Percentiles rank a stretch among this genome's conserved stretches.
Conservation (phyloP, 495 filamentous ascomycete species). For the Melanomma pulvis-pyrius region DNA sequence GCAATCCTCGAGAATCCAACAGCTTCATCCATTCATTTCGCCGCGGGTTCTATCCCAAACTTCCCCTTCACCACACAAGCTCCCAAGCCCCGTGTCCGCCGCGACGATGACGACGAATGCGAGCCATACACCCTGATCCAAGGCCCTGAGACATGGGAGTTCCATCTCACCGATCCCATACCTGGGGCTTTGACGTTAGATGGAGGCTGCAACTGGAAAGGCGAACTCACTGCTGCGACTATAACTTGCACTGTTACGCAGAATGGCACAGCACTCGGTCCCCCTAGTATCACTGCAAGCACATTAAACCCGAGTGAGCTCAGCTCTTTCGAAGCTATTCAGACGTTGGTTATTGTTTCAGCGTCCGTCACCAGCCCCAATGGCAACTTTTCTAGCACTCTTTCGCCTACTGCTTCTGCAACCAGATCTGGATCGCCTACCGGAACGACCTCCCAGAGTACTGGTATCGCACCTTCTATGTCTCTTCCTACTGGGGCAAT, state of each 20-base stretch:
- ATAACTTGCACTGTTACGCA: not conserved
- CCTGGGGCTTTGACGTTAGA: conserved; percentile 2
- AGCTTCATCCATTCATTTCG: not conserved
- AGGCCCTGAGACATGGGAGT: conserved; percentile 7
- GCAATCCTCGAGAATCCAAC: not conserved
- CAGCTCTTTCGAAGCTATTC: not conserved
- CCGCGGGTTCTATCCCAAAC: no score
- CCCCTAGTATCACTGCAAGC: not conserved
- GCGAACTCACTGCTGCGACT: not conserved
- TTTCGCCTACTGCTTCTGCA: not conserved
- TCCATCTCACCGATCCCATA: conserved; percentile 12
- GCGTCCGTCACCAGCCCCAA: not conserved
- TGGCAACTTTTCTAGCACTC: not conserved
- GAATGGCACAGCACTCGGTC: not conserved
- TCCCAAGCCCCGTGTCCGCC: conserved; percentile 2
- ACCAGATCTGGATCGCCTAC: not conserved
- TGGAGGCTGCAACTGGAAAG: conserved; percentile 6
- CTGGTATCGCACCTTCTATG: conserved; percentile 6
- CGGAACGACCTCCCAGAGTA: not conserved
- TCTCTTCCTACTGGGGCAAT: conserved; percentile 15
- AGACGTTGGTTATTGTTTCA: not conserved
- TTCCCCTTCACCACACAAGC: not conserved
- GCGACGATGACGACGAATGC: not conserved
- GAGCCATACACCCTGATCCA: conserved; percentile 13
- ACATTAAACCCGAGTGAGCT: not conserved